Base-by-base conservation (phyloP, 1,284 basidiomycete species). In the Meripilus lineatus region DNA sequence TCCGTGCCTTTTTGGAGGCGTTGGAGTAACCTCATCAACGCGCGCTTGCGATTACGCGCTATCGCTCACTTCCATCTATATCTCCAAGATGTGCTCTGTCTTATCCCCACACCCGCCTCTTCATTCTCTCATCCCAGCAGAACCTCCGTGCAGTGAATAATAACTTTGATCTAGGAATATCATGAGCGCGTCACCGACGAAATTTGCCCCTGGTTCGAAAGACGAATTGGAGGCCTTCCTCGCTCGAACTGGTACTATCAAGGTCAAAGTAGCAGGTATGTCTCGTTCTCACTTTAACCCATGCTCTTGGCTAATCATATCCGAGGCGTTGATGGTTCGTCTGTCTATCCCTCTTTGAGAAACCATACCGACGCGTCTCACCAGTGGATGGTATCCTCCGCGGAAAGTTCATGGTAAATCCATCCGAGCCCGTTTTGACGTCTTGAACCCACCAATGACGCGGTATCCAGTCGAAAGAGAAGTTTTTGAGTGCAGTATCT, bases 181-280 rank as follows among this genome's bases (percentile, higher is more conserved):
- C 25, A 57, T 58, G 53, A 11, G 46, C 7, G 21, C 18, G n/a
- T 35, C 52, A 13, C 26, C 76, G 3, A 77, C 77, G 1, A 42
- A 46, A 17, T 40, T 58, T 36, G 77, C 82, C 4, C 83, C 86
- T 0, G 74, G 63, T 32, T 74, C 77, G 24, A 48, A 82, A 1
- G 65, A 76, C 14, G 79, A 89, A 22, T 69, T 94, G 44, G 64
- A 75, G 50, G 40, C 59, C 10, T 59, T 83, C 18, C 69, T 94
- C 43, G 54, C n/a, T n/a, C n/a, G n/a, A n/a, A n/a, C 60, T 42
- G 18, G 77, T 56, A 89, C 93, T 64, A 79, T 69, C 63, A 95
- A 94, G 66, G 82, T 97, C 59, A 96, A 96, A 68, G 88, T 97
- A 23, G 93, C 91, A 38, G 92, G 93, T 87, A 46, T 45, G 77